A percentile compares a stretch with the other conserved stretches of the same genome.
Evolutionary conservation across 1,284 basidiomycete species (phyloP).

Genomic region (Fomitiporia mediterranea): DNA sequence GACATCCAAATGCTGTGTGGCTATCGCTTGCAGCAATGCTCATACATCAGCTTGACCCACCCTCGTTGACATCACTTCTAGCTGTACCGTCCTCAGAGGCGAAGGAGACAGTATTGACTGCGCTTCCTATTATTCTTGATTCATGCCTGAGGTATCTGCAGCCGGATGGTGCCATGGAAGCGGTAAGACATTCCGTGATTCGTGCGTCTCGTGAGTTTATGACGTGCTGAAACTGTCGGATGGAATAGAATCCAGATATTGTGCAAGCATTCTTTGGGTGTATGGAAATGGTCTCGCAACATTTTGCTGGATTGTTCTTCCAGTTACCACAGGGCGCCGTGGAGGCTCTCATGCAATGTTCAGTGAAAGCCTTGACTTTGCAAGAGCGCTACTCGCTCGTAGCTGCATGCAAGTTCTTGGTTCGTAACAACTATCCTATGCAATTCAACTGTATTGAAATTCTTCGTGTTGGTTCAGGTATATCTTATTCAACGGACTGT

Average conservation of each 20-base stretch:
- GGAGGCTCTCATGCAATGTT: constrained; percentile 68
- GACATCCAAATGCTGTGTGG: constrained; percentile 79
- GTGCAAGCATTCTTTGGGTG: constrained; percentile 85
- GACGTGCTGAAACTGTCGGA: not conserved
- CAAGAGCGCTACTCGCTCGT: constrained; percentile 88
- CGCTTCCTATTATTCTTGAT: constrained; percentile 56
- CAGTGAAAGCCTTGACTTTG: constrained; percentile 63
- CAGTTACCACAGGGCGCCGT: constrained; percentile 61
- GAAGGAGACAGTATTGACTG: constrained; percentile 44
- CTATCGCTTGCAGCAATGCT: constrained; percentile 75
- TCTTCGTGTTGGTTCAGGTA: constrained; percentile 36
- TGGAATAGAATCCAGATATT: constrained; percentile 74
- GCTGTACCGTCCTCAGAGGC: constrained; percentile 38
- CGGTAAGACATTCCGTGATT: constrained; percentile 40
- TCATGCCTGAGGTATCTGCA: constrained; percentile 55
- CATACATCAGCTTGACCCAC: constrained; percentile 74
- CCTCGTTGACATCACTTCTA: constrained; percentile 44
- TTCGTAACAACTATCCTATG: constrained; percentile 34
- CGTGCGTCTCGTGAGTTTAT: not conserved
- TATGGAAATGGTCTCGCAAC: constrained; percentile 67
- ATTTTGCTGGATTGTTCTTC: constrained; percentile 71
- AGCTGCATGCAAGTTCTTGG: constrained; percentile 77
- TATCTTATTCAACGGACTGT: constrained; percentile 60
- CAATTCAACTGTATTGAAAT: constrained; percentile 5
- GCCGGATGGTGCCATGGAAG: constrained; percentile 62